A percentile compares a stretch with the other conserved stretches of the same genome.
phyloP scores from a whole-genome alignment of 805 yeast genomes.

The Barnettozyma botsteinii region DNA sequence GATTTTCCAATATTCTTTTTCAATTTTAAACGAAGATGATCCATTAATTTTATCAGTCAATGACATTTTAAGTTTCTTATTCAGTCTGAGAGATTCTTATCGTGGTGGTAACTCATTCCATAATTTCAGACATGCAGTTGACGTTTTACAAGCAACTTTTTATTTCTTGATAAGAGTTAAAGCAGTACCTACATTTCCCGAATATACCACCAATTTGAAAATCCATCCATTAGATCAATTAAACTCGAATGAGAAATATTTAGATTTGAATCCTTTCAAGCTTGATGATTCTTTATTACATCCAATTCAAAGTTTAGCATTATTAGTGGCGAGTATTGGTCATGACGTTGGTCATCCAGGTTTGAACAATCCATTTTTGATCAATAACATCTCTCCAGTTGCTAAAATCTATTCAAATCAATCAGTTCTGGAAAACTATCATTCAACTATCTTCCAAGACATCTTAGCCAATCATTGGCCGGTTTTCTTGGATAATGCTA shows the following conservation, averaged over 20 bases:
- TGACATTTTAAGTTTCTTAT: slow-evolving; percentile 51
- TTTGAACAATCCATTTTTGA: slow-evolving; percentile 72
- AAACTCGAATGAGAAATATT: not conserved
- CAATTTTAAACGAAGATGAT: slow-evolving; percentile 15
- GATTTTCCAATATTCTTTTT: slow-evolving; percentile 44
- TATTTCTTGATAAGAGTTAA: slow-evolving; percentile 41
- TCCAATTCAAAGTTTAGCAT: slow-evolving; percentile 46
- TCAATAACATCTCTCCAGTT: slow-evolving; percentile 54
- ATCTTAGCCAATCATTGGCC: slow-evolving; percentile 52
- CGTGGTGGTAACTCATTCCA: slow-evolving; percentile 87
- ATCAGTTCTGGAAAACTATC: slow-evolving; percentile 80
- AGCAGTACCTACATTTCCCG: slow-evolving; percentile 20
- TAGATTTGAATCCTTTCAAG: slow-evolving; percentile 2
- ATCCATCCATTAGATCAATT: slow-evolving; percentile 16
- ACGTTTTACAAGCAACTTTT: slow-evolving; percentile 87
- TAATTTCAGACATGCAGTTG: slow-evolving; percentile 92
- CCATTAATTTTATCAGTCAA: slow-evolving; percentile 30
- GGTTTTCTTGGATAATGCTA: slow-evolving; percentile 20
- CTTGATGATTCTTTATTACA: slow-evolving; percentile 15
- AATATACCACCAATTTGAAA: slow-evolving; percentile 15
- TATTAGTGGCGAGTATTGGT: slow-evolving; percentile 80
- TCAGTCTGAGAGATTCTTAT: slow-evolving; percentile 71
- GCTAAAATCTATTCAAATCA: slow-evolving; percentile 54
- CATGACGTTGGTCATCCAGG: slow-evolving; percentile 98
- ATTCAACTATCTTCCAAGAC: slow-evolving; percentile 55